Base-by-base conservation (phyloP, 257 asterid genomes). In the Solanum boliviense region DNA sequence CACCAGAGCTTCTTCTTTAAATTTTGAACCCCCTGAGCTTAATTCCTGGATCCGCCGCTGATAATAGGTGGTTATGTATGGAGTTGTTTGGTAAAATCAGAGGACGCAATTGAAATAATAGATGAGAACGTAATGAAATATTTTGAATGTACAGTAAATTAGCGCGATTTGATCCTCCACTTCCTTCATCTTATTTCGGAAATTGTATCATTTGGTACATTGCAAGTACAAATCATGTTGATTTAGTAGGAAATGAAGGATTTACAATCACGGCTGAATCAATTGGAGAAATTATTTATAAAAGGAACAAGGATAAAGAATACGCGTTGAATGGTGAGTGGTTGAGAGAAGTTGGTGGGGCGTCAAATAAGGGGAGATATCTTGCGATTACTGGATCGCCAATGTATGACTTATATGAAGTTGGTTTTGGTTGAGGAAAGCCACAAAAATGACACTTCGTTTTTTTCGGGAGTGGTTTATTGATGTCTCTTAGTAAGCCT, bases 361-460 rank as follows among this genome's bases (percentile, higher is more conserved):
- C 58, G 4, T 6, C 5, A 3, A 31, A 16, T 13, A 78, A 0
- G 21, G 39, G 60, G 4, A 65, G 91, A 2, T 0, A 15, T 0
- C 20, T 91, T 12, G 7, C 89, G 21, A 87, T 92, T 3, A 72
- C 91, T 38, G 97, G 95, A 9, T 94, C 95, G 1, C 94, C 97
- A 20, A 92, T 85, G 38, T 89, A 88, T 56, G 91, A 94, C 56
- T 73, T 91, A 25, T 90, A 85, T 41, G 84, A 58, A 2, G 88
- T 85, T 15, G 97, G 93, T 91, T 94, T 90, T 34, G 94, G 95
- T 8, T 93, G 92, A 92, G 96, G 92, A 5, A 92, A 38, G 25
- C 88, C 91, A 9, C 78, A 18, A n/a, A 93, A 93, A 70, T 38
- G 89, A 16, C 91, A 94, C 34, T 41, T 76, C 0, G 52, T 87